These are phyloP conservation scores for Mariannaea elegans DNA, from an alignment of 2,329 filamentous ascomycete species.

Conservation along the genomic window DNA sequence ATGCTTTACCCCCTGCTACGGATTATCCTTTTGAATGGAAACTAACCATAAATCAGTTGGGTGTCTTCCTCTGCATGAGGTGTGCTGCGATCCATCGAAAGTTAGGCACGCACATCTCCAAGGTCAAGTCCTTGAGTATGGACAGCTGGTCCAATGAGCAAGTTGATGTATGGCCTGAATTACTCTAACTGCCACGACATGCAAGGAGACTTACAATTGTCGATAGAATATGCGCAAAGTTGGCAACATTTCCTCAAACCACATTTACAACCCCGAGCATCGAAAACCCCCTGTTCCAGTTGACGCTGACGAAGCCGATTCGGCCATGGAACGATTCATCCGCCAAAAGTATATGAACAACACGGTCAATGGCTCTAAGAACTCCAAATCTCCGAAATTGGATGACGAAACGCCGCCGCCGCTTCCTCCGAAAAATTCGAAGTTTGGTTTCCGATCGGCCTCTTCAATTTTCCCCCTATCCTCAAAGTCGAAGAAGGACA, in stretches of 20 bases:
- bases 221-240: slow-evolving; percentile 89
- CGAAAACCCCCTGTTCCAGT: slow-evolving; percentile 85
- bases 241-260: slow-evolving; percentile 87
- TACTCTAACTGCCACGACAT: neutral
- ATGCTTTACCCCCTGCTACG: slow-evolving; percentile 50
- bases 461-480: slow-evolving; percentile 75
- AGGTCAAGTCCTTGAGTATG: slow-evolving; percentile 99
- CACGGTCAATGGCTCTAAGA: slow-evolving; percentile 47
- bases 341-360: slow-evolving; percentile 88
- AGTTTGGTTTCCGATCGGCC: slow-evolving; percentile 65
- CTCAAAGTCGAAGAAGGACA: slow-evolving; percentile 67
- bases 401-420: slow-evolving; percentile 68
- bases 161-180: slow-evolving; percentile 77
- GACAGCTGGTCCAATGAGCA: slow-evolving; percentile 97
- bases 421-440: slow-evolving; percentile 70
- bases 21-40: slow-evolving; percentile 17
- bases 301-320: slow-evolving; percentile 91
- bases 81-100: slow-evolving; percentile 96
- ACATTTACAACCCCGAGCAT: slow-evolving; percentile 87
- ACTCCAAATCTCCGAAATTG: slow-evolving; percentile 48
- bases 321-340: slow-evolving; percentile 95
- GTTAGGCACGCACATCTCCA: slow-evolving; percentile 95
- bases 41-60: slow-evolving; percentile 67
- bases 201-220: slow-evolving; percentile 28
- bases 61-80: slow-evolving; percentile 96